Conservation (phyloP, 148 eudicot species). For the Silene uniflora region DNA sequence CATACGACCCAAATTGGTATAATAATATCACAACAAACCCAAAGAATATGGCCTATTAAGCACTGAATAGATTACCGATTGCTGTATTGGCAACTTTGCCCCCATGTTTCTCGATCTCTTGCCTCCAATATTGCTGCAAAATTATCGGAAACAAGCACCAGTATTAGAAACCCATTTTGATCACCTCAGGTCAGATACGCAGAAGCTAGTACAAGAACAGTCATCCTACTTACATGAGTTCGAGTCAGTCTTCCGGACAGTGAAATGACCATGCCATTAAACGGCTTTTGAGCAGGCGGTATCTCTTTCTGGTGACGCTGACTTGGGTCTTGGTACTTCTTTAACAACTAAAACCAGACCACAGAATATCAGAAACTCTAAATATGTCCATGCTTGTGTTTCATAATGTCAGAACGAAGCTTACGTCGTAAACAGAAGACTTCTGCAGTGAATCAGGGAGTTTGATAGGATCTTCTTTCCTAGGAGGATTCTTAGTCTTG, state of each 20-base stretch:
- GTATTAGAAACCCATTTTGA: background rate
- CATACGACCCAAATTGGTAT: too few species aligned
- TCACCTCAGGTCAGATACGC: background rate
- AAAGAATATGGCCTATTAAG: too few species aligned
- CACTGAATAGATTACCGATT: conserved; percentile 39
- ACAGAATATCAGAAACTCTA: background rate
- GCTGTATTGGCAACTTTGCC: conserved; percentile 72
- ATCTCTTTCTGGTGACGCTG: conserved; percentile 37
- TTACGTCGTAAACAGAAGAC: conserved; percentile 54
- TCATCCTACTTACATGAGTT: conserved; percentile 47
- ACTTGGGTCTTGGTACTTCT: conserved; percentile 47
- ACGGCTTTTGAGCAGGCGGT: conserved; percentile 49
- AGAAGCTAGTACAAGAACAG: background rate
- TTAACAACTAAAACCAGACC: conserved; percentile 38
- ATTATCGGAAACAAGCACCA: background rate
- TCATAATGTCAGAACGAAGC: background rate
- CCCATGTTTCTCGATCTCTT: conserved; percentile 65
- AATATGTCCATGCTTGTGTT: too few species aligned
- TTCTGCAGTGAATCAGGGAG: conserved; percentile 54
- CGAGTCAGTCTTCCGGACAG: conserved; percentile 68
- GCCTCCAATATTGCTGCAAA: conserved; percentile 66
- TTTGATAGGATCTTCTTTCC: conserved; percentile 43
- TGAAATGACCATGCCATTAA: conserved; percentile 58
- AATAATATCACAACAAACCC: too few species aligned
- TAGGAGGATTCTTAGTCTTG: conserved; percentile 53